Evolutionary conservation across 169 alveolate genomes (phyloP).

Genomic region (Perkinsus chesapeaki): DNA sequence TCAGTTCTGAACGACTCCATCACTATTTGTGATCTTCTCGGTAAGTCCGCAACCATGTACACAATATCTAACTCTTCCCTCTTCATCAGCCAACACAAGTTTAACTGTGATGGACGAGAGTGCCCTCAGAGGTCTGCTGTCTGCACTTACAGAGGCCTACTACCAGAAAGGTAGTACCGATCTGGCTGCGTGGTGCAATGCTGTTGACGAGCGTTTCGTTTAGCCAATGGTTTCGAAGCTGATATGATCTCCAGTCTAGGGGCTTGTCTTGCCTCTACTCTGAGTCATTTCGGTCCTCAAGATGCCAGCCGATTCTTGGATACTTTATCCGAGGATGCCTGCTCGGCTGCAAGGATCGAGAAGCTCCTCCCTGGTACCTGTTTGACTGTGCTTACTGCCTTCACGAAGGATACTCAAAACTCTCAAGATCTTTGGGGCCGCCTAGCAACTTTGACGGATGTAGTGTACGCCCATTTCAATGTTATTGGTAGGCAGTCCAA

Average conservation of each 20-base stretch:
- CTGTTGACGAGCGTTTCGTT: background rate
- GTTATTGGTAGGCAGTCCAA: background rate
- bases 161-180: background rate
- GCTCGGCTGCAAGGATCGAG: background rate
- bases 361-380: background rate
- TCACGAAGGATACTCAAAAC: background rate
- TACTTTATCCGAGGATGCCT: background rate
- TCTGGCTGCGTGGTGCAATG: background rate
- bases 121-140: background rate
- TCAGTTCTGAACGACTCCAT: background rate
- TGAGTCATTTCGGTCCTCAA: background rate
- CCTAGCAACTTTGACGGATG: background rate
- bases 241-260: background rate
- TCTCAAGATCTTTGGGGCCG: background rate
- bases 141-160: background rate
- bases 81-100: background rate
- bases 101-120: background rate
- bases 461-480: background rate
- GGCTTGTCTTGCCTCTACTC: background rate
- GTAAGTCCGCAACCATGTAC: background rate
- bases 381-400: background rate
- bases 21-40: background rate
- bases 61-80: background rate
- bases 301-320: background rate
- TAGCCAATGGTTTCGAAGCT: background rate